These are phyloP conservation scores for Aureobasidium pullulans DNA, from an alignment of 2,329 filamentous ascomycete genomes.

Conservation along the genomic window DNA sequence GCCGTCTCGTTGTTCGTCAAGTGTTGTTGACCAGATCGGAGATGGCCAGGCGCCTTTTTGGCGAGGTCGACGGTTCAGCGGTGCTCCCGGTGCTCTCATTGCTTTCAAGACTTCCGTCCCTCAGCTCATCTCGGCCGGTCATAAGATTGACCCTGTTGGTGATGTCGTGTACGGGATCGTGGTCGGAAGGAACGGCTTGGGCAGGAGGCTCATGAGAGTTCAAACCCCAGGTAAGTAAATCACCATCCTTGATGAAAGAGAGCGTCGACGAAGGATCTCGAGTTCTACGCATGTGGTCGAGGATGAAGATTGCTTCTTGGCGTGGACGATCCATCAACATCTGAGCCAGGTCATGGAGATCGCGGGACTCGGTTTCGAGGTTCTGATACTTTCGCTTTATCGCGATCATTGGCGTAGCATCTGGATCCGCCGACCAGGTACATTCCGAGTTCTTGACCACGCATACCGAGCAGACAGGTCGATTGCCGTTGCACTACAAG, in stretches of 20 bases:
- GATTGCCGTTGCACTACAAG: slow-evolving; percentile 5
- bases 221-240: slow-evolving; percentile 8
- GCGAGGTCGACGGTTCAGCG: background rate
- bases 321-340: slow-evolving; percentile 11
- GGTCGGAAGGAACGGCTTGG: background rate
- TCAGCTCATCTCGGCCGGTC: background rate
- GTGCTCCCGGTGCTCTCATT: background rate
- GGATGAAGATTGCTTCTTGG: slow-evolving; percentile 1
- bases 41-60: slow-evolving; percentile 3
- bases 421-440: slow-evolving; percentile 13
- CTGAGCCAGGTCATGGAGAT: slow-evolving; percentile 3
- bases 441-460: slow-evolving; percentile 5
- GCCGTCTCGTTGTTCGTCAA: background rate
- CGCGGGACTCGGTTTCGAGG: slow-evolving; percentile 3
- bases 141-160: background rate
- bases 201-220: background rate
- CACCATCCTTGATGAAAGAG: slow-evolving; percentile 6
- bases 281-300: slow-evolving; percentile 4
- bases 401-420: slow-evolving; percentile 14
- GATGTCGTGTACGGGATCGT: background rate
- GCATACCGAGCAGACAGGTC: slow-evolving; percentile 8
- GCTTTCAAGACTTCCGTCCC: background rate
- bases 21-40: slow-evolving; percentile 2
- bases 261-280: background rate
- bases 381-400: slow-evolving; percentile 13